Base-by-base conservation (phyloP, 2,329 filamentous ascomycete genomes). In the Aureobasidium sp. region DNA sequence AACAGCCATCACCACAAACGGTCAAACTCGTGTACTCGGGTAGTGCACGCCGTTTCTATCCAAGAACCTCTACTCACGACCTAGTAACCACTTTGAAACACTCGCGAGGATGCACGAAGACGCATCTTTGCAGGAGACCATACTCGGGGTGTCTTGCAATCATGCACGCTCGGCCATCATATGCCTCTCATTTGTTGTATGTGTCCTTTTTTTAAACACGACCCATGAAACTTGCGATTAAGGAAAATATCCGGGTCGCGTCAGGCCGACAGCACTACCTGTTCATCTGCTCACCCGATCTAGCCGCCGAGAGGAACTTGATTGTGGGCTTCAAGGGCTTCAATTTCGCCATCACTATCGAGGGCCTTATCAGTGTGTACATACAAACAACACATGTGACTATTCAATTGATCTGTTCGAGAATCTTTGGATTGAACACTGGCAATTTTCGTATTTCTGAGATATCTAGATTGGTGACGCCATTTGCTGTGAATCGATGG, bases 11-110 rank as follows among this genome's bases (percentile, higher is more conserved):
- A 50, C 34, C 57, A 36, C 57, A 50, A 60, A 58, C 55, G 55
- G 55, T 34, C 42, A 39, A 8, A 13, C 36, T 37, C 41, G 55
- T 58, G 29, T 48, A 39, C 29, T 32, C 23, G 36, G 23, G 20
- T 51, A 36, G 53, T 26, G 29, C n/a, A 23, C 57, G n/a, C 57
- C 57, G 57, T 60, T 60, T 34, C 46, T 60, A 37, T 47, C 23
- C 57, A 36, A 60, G 57, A 60, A 60, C 44, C 57, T 60, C 57
- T 51, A 60, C 46, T 50, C 57, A 50, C 26, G 57, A 51, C 57
- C 32, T 36, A 42, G 46, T 34, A 60, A 60, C 57, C 44, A 51
- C 42, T 20, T 9, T 60, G 57, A 60, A 60, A 60, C 57, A 50
- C 44, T 27, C 57, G 46, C 34, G 34, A 60, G 32, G 15, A 51